Evolutionary conservation across 2,329 filamentous ascomycete species (phyloP).

Genomic region (Leptographium lundbergii): DNA sequence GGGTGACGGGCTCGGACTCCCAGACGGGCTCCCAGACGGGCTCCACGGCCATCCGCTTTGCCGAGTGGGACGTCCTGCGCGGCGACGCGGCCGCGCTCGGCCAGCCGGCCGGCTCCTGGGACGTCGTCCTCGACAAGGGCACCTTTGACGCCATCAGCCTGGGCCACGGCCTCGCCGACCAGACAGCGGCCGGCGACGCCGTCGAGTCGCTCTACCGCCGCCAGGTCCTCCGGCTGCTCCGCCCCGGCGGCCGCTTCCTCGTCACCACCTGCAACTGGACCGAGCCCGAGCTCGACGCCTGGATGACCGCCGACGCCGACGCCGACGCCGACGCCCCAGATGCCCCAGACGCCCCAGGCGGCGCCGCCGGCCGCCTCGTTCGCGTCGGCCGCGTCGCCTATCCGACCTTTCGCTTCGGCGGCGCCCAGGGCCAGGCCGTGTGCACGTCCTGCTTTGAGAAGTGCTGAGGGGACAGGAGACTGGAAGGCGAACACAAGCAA

Average conservation of each 20-base stretch:
- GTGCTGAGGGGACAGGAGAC: neutral
- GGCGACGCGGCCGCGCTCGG: slow-evolving; percentile 20
- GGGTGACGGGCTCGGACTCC: too few species aligned
- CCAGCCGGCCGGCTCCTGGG: slow-evolving; percentile 45
- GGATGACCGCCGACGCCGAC: slow-evolving; percentile 55
- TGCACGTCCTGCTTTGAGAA: slow-evolving; percentile 71
- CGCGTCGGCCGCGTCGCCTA: slow-evolving; percentile 64
- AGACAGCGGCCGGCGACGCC: slow-evolving; percentile 24
- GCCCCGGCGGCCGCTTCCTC: slow-evolving; percentile 58
- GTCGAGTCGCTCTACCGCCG: slow-evolving; percentile 64
- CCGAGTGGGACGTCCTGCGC: slow-evolving; percentile 51
- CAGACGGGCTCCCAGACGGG: too few species aligned
- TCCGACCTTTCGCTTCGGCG: slow-evolving; percentile 79
- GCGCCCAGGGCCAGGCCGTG: slow-evolving; percentile 76
- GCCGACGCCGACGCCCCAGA: slow-evolving; percentile 9
- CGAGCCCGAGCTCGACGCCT: slow-evolving; percentile 66
- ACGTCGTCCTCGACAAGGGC: slow-evolving; percentile 93
- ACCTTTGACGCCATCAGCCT: slow-evolving; percentile 93
- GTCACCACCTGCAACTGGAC: slow-evolving; percentile 99
- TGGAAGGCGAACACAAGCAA: too few species aligned
- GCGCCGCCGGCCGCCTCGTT: slow-evolving; percentile 27
- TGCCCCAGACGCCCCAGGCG: too few species aligned
- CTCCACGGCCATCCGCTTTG: slow-evolving; percentile 29
- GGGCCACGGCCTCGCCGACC: slow-evolving; percentile 31
- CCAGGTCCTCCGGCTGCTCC: slow-evolving; percentile 56